Evolutionary conservation across 208 protist species (phyloP), one percentile per base, ranked within the genome.

Genomic region (Borovskyia barvae): DNA sequence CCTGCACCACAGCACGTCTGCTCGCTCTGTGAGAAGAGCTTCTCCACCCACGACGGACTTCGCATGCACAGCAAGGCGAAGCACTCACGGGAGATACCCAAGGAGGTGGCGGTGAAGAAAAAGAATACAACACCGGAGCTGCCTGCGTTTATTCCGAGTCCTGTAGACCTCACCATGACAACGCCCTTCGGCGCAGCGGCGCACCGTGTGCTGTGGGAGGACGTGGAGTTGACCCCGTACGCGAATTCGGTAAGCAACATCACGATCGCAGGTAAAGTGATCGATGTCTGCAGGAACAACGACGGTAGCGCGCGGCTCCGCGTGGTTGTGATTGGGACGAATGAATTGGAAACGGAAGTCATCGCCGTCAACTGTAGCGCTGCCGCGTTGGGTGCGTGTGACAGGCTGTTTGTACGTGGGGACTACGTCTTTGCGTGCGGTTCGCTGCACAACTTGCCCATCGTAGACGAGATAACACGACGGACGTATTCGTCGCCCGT

Each of bases 31-130:
- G 79, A 78, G 25, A 72, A 75, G 39, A 62, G 28, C 8, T 95
- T 93, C 43, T 62, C 71, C n/a, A 75, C 72, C 4, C 66, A 86
- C 43, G 62, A 82, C 1, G 86, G 81, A 0, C 42, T 90, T 28
- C 76, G 78, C 30, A 90, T 91, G 85, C 90, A 95, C 60, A 77
- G 66, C 53, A 87, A 91, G 63, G 78, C 77, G 2, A 95, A 95
- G 37, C 90, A 95, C 61, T 60, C 48, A 19, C 39, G 89, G 41
- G 63, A 82, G 47, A 19, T 95, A 14, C 72, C 77, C 24, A 35
- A 19, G 26, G 50, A 77, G 46, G 26, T 56, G 32, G 26, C 19
- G 43, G 50, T 1, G 52, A 32, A 30, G 7, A 70, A 60, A 29
- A 30, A 45, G 22, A 22, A 40, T 11, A 50, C 32, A 14, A 42